Base-by-base conservation (phyloP, 129 eudicot species). In the Flaveria robusta region DNA sequence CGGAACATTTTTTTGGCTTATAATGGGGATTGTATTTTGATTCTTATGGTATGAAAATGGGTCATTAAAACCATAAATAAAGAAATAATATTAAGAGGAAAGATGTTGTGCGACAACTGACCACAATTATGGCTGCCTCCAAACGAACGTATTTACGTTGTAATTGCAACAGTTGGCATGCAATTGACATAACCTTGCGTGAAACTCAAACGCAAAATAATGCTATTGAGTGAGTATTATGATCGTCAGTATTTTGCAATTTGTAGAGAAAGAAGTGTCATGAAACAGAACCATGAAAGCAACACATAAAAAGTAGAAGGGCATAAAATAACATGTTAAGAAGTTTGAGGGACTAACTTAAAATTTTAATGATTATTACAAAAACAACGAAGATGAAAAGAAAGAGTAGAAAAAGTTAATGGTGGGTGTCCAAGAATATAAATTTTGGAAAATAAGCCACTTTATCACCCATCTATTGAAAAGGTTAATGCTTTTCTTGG, bases 381-480 rank as follows among this genome's bases (percentile, higher is more conserved):
- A 11, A 60, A 45, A 34, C 39, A 31, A 34, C 39, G 43, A 16
- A 71, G 18, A 47, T 18, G 47, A 13, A 64, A 47, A 2, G 71
- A 50, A 46, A 75, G 29, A n/a, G 50, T 45, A 49, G 50, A 63
- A 75, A 47, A 65, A 67, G 22, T 64, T 46, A 64, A 64, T 64
- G 63, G 79, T 75, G 79, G 79, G 79, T 75, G 79, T 75, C 72
- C 72, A 75, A 75, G 72, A 75, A 75, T 75, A 75, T 64, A 56
- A 15, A 42, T 77, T 43, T 52, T 58, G 76, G 69, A 77, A 69
- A 77, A 69, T 13, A 56, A 58, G 24, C 68, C 63, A 69, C 81
- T 69, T 55, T 77, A 68, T 58, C 70, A 43, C 22, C 47, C 72
- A 14, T 26, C 58, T 42, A 42, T 69, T 42, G 5, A 14, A 77